Evolutionary conservation across 768 basidiomycete species (phyloP), one percentile per base, ranked within the genome.

Genomic region (Cystobasidium onofrii): DNA sequence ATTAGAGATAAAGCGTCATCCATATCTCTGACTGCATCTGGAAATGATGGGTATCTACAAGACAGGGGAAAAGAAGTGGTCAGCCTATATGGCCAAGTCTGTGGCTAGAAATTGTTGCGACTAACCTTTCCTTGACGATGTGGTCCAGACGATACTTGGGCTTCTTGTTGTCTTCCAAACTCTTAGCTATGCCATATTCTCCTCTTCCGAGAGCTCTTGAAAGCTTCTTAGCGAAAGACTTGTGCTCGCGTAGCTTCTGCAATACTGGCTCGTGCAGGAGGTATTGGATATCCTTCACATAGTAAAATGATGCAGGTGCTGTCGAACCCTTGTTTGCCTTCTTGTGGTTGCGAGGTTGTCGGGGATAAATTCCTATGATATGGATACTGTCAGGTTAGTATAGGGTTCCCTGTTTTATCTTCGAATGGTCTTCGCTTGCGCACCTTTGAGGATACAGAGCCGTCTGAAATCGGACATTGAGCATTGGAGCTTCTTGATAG

Each of bases 241-340:
- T 99, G 84, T 99, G 96, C 80, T 98, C 93, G 79, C 96, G 85
- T 64, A 99, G 85, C 81, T 92, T 96, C 81, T 87, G 88, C 29
- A 99, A 84, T 13, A 98, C 88, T 0, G 96, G 96, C 80, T 99
- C 96, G 81, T 99, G 96, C 3, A 77, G 92, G 88, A 99, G 87
- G 82, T 95, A 98, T 72, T 91, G 90, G 76, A 99, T 95, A 80
- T 99, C 96, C 83, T 99, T 99, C 31, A 91, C 84, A 81, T 98
- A 97, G 83, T 99, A 99, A 83, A 98, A 99, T 1, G 93, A 92
- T 0, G 96, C 92, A 2, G 94, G 93, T 0, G 92, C 94, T 65
- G 93, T 92, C 1, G 92, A 95, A 0, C 95, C 96, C 81, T 96
- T 98, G 84, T 98, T 98, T 43, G 95, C 96, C 57, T 88, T 87